Percentiles rank a stretch among this genome's conserved stretches.
These are phyloP conservation scores for Phaeodactylum tricornutum DNA, from an alignment of 108 stramenopile genomes.

Conservation along the genomic window DNA sequence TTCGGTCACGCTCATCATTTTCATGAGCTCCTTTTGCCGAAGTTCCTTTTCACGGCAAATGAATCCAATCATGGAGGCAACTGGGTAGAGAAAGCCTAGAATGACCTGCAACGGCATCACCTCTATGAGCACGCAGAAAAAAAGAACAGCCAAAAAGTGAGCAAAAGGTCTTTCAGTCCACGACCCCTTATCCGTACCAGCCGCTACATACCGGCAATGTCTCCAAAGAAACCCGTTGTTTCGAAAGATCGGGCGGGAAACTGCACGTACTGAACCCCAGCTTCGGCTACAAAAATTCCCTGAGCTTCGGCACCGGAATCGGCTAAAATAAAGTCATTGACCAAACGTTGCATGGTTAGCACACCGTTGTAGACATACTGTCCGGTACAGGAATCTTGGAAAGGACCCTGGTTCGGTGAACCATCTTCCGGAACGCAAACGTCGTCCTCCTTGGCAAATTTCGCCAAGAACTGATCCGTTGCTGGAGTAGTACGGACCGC, in stretches of 20 bases:
- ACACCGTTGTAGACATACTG: slow-evolving; percentile 73
- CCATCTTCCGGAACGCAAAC: slow-evolving; percentile 30
- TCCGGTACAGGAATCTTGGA: slow-evolving; percentile 43
- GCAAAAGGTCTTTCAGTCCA: slow-evolving; percentile 33
- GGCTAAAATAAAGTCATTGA: slow-evolving; percentile 59
- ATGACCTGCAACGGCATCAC: slow-evolving; percentile 28
- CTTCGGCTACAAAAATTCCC: slow-evolving; percentile 25
- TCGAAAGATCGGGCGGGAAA: slow-evolving; percentile 53
- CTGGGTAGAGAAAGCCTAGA: slow-evolving; percentile 63
- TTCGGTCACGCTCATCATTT: slow-evolving; percentile 80
- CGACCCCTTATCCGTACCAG: slow-evolving; percentile 28
- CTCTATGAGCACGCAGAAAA: slow-evolving; percentile 21
- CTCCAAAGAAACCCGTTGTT: slow-evolving; percentile 45
- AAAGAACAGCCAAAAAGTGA: slow-evolving; percentile 29
- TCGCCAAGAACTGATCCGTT: slow-evolving; percentile 39
- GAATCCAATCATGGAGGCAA: slow-evolving; percentile 44
- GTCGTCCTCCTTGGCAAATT: slow-evolving; percentile 31
- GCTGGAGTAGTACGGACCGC: slow-evolving; percentile 40
- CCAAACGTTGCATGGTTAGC: slow-evolving; percentile 54
- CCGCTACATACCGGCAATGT: slow-evolving; percentile 23
- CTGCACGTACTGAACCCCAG: slow-evolving; percentile 48
- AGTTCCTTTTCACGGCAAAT: slow-evolving; percentile 63
- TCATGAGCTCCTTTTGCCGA: slow-evolving; percentile 81
- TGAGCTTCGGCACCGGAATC: slow-evolving; percentile 26
- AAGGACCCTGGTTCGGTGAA: slow-evolving; percentile 28